These are phyloP conservation scores for Solanum hybrid DNA, from an alignment of 305 asterid genomes.

Conservation along the genomic window DNA sequence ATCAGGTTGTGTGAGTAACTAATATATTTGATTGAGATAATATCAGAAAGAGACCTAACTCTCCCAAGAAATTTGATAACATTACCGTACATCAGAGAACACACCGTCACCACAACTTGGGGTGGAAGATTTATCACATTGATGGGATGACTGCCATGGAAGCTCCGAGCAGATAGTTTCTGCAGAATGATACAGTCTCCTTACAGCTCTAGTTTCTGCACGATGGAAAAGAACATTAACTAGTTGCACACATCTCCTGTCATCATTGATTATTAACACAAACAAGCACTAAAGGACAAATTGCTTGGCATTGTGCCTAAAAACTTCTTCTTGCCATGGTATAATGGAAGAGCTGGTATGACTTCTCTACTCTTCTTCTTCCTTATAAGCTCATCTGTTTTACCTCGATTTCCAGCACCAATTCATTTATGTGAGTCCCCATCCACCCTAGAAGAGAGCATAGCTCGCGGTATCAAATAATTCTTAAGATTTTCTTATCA, in stretches of 20 bases:
- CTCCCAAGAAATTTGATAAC: not conserved
- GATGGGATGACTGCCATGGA: not conserved
- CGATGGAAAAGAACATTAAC: not conserved
- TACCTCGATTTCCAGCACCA: not conserved
- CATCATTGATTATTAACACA: not conserved
- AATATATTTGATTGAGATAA: not conserved
- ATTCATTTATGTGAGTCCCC: not conserved
- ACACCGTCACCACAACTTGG: not conserved
- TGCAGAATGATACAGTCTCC: not conserved
- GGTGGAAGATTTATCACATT: not conserved
- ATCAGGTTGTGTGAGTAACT: not conserved
- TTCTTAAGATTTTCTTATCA: not conserved
- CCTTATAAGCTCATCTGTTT: not conserved
- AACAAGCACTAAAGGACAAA: not conserved
- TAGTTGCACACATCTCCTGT: not conserved
- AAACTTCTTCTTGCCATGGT: not conserved
- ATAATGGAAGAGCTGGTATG: not conserved
- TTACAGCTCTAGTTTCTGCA: not conserved
- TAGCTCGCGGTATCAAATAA: not conserved
- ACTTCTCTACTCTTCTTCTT: not conserved
- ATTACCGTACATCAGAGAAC: not conserved
- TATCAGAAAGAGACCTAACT: not conserved
- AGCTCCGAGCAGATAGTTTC: not conserved
- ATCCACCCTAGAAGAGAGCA: not conserved
- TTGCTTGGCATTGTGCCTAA: not conserved